A percentile compares a stretch with the other conserved stretches of the same genome.
These are phyloP conservation scores for Plasmodium blacklocki DNA, from an alignment of 169 alveolate genomes.

Conservation along the genomic window DNA sequence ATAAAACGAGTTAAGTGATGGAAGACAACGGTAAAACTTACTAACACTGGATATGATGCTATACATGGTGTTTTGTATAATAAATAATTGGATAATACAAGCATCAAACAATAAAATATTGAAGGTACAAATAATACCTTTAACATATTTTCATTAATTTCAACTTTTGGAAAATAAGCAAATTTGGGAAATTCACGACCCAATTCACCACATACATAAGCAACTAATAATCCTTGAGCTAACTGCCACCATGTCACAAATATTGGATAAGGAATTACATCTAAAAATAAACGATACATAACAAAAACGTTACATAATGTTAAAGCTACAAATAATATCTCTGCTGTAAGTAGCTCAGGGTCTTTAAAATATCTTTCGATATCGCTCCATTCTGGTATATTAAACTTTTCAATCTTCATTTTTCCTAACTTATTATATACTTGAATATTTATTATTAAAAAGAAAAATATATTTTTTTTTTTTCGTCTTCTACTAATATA, in stretches of 20 bases:
- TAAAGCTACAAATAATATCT: conserved; percentile 88
- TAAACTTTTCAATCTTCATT: conserved; percentile 14
- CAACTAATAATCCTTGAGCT: conserved; percentile 92
- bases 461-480: neutral
- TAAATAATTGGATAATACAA: conserved; percentile 91
- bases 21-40: conserved; percentile 94
- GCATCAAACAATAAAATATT: conserved; percentile 90
- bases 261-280: conserved; percentile 92
- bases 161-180: conserved; percentile 90
- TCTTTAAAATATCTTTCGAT: conserved; percentile 89
- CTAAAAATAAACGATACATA: conserved; percentile 91
- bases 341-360: conserved; percentile 91
- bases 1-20: conserved; percentile 94
- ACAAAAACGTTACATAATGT: conserved; percentile 93
- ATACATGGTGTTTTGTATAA: conserved; percentile 91
- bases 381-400: conserved; percentile 84
- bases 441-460: neutral
- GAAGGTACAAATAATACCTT: conserved; percentile 90
- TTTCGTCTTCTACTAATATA: neutral
- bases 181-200: conserved; percentile 89
- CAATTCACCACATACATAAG: conserved; percentile 93
- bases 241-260: conserved; percentile 95
- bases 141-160: conserved; percentile 84
- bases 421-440: conserved; percentile 30
- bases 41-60: conserved; percentile 93